Percentiles rank a stretch among this genome's conserved stretches.
Evolutionary conservation across 176 grass and related monocot genomes (phyloP).

Genomic region (Eragrostis nindensis): DNA sequence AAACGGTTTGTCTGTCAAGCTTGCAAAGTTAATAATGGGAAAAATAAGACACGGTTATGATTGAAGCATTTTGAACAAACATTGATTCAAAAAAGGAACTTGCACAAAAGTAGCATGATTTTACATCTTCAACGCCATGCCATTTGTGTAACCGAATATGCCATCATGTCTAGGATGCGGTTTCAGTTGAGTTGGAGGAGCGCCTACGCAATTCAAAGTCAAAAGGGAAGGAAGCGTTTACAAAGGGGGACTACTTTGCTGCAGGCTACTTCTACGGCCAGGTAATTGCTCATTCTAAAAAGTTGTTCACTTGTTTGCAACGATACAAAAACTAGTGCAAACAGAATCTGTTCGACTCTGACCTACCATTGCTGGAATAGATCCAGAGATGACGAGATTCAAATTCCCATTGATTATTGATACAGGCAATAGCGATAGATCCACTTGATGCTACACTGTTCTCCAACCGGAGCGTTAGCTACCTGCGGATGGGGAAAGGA

Average conservation of each 20-base stretch:
- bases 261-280: not conserved
- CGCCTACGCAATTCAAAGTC: not conserved
- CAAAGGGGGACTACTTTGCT: not conserved
- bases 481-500: not conserved
- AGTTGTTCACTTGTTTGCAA: not conserved
- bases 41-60: not conserved
- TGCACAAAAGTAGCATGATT: not conserved
- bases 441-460: not conserved
- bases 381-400: no score
- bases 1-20: not conserved
- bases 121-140: not conserved
- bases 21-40: not conserved
- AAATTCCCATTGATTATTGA: not conserved
- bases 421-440: not conserved
- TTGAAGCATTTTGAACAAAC: not conserved
- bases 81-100: not conserved
- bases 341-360: not conserved
- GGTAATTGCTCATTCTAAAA: not conserved
- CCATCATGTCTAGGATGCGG: not conserved
- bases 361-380: no score
- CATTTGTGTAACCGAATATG: not conserved
- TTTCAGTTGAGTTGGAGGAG: not conserved
- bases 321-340: not conserved
- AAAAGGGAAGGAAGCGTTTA: conserved; percentile 13
- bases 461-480: conserved; percentile 10